phyloP scores from a whole-genome alignment of 495 filamentous ascomycete species.

The Annulohypoxylon maeteangense region DNA sequence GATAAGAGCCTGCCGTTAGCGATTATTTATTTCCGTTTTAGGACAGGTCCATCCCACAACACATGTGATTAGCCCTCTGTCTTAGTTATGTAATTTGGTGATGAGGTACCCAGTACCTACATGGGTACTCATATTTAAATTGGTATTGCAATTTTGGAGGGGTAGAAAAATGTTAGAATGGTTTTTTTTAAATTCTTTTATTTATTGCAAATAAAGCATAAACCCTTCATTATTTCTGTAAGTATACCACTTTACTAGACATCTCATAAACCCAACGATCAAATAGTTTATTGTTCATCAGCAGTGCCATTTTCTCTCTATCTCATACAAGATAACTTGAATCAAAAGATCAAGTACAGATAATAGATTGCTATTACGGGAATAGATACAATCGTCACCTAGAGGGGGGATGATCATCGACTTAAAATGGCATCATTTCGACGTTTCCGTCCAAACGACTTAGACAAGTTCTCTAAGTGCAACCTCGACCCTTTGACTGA shows the following conservation, averaged over 20 bases:
- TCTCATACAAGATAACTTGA: background rate
- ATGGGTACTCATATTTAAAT: no score
- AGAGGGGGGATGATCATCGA: background rate
- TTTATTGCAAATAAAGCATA: no score
- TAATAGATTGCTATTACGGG: background rate
- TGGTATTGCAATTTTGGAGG: conserved; percentile 1
- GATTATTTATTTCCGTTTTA: background rate
- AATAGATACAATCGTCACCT: background rate
- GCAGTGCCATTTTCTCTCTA: background rate
- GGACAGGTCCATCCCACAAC: background rate
- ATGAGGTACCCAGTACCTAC: no score
- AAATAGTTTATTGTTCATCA: no score
- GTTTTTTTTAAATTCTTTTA: no score
- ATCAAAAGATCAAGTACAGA: background rate
- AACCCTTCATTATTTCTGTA: background rate
- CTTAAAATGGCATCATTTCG: conserved; percentile 59
- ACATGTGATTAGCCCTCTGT: background rate
- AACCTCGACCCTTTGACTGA: conserved; percentile 96
- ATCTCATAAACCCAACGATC: no score
- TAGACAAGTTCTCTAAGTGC: conserved; percentile 75
- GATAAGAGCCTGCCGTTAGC: background rate
- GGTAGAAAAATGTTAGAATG: background rate
- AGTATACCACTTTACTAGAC: no score
- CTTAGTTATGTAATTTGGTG: no score
- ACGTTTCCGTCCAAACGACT: conserved; percentile 56